Evolutionary conservation across 1,139 yeast genomes (phyloP), one percentile per base, ranked within the genome.

Genomic region (Candida albicans): DNA sequence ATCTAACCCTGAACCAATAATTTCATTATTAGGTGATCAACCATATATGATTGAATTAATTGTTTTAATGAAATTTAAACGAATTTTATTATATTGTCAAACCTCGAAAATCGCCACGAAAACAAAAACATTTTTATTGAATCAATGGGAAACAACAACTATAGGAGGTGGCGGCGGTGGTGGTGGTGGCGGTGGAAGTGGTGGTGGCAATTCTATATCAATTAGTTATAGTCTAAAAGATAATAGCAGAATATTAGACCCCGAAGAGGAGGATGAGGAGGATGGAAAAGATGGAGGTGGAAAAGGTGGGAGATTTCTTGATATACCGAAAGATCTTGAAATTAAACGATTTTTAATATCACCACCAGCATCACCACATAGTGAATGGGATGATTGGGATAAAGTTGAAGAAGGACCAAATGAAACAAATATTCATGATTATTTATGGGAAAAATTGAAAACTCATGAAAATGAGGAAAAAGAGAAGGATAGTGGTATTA

Each of bases 341-440:
- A 62, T 68, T 39, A 59, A 66, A 39, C 51, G 78, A 26, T 73
- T 73, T 45, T 67, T 73, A 41, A 73, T 73, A 25, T 70, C 75
- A 24, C 79, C 79, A 1, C 79, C 79, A 5, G 52, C 67, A n/a
- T 70, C 76, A 8, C 79, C 79, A 0, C 77, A 73, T 1, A 58
- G 70, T 0, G 79, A 69, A 41, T 73, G 79, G 79, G 67, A 72
- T 50, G 69, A 70, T 47, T 73, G 73, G 72, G 67, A 66, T 43
- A 67, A 57, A 43, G 67, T 60, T 0, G 79, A 73, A 51, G 78
- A 71, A 14, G 73, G 73, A 0, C 79, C 79, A 1, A 67, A 68
- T 45, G 55, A 59, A 37, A 59, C 62, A 42, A 47, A 76, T 1
- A 58, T 72, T 1, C 61, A 61, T 41, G 73, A 72, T 50, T 55